Base-by-base conservation (phyloP, 2,329 filamentous ascomycete genomes). In the Ophiobolus disseminans region DNA sequence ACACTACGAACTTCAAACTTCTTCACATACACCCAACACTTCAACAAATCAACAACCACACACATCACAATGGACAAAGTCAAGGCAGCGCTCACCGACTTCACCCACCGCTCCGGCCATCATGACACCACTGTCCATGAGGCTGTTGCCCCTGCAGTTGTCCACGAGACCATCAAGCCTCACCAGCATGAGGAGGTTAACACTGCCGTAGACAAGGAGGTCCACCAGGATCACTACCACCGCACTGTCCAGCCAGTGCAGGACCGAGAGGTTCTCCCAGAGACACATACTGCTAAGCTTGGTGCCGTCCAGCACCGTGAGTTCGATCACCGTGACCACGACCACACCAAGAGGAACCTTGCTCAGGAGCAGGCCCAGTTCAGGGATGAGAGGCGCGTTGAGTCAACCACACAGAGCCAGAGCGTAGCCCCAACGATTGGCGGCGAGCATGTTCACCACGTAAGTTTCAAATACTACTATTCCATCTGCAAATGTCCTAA, bases 151-250 rank as follows among this genome's bases (percentile, higher is more conserved):
- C 80, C 82, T 0, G 80, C 82, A 10, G 80, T 89, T 2, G 78
- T 79, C 4, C 78, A 87, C 14, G 86, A 89, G 72, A 77, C 78
- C 1, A 70, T 89, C 35, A 81, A 77, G 50, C 82, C 81, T 34
- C 79, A 82, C n/a, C 71, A 80, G 31, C 85, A 88, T 45, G 84
- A 89, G 63, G 73, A 86, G n/a, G 60, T 83, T 8, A 79, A 76
- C 16, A 86, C 82, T 1, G 86, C 84, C 5, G 70, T 89, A 20
- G 85, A 90, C 65, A 82, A 82, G 58, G 87, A 90, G 60, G 76
- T 89, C 3, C 86, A 90, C 65, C 86, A 89, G 67, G 84, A 89
- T 50, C 87, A 90, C 61, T 84, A 88, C 68, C 86, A 90, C 69
- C 87, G 85, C 37, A 85, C 84, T 0, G 75, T 89, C 1, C 87